Conservation (phyloP, 176 grass and related monocot genomes). For the Poa annua region DNA sequence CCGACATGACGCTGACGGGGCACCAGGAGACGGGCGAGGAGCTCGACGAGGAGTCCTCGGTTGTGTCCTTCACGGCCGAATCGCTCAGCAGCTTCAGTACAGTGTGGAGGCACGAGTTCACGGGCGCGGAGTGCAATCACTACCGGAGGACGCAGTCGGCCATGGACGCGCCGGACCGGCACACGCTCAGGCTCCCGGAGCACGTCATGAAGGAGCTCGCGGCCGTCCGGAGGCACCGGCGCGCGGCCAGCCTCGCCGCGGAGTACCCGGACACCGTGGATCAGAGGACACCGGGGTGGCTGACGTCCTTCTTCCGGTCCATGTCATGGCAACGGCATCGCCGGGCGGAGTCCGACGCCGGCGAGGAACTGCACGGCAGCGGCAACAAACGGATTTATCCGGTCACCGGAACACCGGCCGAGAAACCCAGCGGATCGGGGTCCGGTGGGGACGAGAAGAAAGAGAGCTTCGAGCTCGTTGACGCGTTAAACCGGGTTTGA, state of each 20-base stretch:
- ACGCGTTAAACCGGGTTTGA: slow-evolving; percentile 65
- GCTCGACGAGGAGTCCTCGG: slow-evolving; percentile 37
- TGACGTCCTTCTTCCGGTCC: slow-evolving; percentile 52
- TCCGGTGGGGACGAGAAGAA: not conserved
- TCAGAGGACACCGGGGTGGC: slow-evolving; percentile 50
- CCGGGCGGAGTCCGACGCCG: slow-evolving; percentile 28
- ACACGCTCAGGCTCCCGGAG: slow-evolving; percentile 70
- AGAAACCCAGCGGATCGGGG: slow-evolving; percentile 24
- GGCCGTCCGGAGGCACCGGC: slow-evolving; percentile 55
- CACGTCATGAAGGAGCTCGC: slow-evolving; percentile 73
- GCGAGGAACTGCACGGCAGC: slow-evolving; percentile 36
- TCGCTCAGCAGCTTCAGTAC: slow-evolving; percentile 40
- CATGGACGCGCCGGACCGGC: slow-evolving; percentile 52
- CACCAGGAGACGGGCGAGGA: not conserved
- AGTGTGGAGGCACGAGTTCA: slow-evolving; percentile 18
- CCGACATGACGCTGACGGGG: not conserved
- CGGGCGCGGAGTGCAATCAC: slow-evolving; percentile 12
- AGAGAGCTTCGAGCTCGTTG: slow-evolving; percentile 24
- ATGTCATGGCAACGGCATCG: slow-evolving; percentile 52
- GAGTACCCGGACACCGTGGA: slow-evolving; percentile 48
- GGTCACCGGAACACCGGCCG: not conserved
- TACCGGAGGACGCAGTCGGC: slow-evolving; percentile 52
- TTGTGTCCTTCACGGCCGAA: slow-evolving; percentile 36
- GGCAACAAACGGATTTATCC: slow-evolving; percentile 56
- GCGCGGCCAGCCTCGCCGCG: slow-evolving; percentile 54